Conservation (phyloP, 208 protist species). For the Wallacemonas sp. region DNA sequence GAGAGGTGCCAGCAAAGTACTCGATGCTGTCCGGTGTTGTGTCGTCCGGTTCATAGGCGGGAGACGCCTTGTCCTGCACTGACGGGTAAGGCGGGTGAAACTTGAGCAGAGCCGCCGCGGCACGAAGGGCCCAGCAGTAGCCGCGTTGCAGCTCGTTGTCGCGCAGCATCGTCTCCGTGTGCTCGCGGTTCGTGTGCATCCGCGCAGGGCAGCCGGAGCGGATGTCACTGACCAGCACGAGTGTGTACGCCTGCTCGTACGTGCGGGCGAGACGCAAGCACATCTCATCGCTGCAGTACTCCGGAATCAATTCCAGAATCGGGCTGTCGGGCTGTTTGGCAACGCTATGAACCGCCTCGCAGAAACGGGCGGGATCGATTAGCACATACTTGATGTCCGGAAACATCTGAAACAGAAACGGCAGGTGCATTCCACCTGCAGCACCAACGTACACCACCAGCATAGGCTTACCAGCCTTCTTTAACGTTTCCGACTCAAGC, state of each 20-base stretch:
- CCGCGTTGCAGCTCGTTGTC: slow-evolving; percentile 87
- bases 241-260: slow-evolving; percentile 55
- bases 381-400: slow-evolving; percentile 81
- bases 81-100: slow-evolving; percentile 94
- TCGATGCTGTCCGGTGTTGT: slow-evolving; percentile 60
- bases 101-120: slow-evolving; percentile 91
- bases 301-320: slow-evolving; percentile 77
- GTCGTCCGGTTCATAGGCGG: slow-evolving; percentile 45
- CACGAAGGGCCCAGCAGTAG: slow-evolving; percentile 87
- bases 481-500: slow-evolving; percentile 6
- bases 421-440: slow-evolving; percentile 93
- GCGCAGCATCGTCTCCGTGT: slow-evolving; percentile 79
- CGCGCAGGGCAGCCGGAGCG: slow-evolving; percentile 64
- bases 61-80: slow-evolving; percentile 31
- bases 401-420: slow-evolving; percentile 84
- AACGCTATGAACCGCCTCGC: slow-evolving; percentile 38
- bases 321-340: slow-evolving; percentile 37
- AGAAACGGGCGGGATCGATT: slow-evolving; percentile 93
- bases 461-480: slow-evolving; percentile 25
- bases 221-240: slow-evolving; percentile 94
- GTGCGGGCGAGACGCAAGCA: slow-evolving; percentile 62
- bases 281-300: slow-evolving; percentile 90
- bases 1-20: slow-evolving; percentile 80
- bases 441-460: slow-evolving; percentile 94
- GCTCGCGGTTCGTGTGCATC: slow-evolving; percentile 69